Evolutionary conservation across 2,329 filamentous ascomycete genomes (phyloP).

Genomic region (Paramyrothecium sp.): DNA sequence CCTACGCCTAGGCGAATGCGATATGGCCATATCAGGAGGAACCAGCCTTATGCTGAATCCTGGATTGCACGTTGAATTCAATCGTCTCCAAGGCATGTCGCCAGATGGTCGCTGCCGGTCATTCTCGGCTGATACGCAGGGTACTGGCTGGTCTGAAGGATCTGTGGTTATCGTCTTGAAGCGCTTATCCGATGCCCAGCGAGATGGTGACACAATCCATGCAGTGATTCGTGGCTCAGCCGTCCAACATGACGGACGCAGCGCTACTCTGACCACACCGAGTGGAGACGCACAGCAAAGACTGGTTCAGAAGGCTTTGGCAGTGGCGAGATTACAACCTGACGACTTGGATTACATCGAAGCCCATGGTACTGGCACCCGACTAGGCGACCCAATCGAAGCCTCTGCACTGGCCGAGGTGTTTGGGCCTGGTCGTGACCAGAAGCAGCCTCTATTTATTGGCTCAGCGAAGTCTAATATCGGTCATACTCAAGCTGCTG

Average conservation of each 20-base stretch:
- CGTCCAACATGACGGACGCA: constrained; percentile 36
- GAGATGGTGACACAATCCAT: constrained; percentile 35
- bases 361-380: constrained; percentile 86
- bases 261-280: constrained; percentile 40
- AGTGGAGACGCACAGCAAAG: constrained; percentile 29
- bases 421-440: constrained; percentile 27
- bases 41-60: constrained; percentile 13
- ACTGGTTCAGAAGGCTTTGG: constrained; percentile 25
- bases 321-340: constrained; percentile 7
- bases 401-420: constrained; percentile 70
- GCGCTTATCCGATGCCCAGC: constrained; percentile 37
- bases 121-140: constrained; percentile 32
- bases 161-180: constrained; percentile 36
- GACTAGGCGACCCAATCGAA: constrained; percentile 79
- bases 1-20: constrained; percentile 20
- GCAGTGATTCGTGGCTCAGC: constrained; percentile 30
- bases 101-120: constrained; percentile 13
- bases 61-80: constrained; percentile 11
- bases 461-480: constrained; percentile 64
- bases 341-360: constrained; percentile 65
- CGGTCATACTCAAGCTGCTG: constrained; percentile 62
- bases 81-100: constrained; percentile 10
- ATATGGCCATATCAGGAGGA: constrained; percentile 13
- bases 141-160: constrained; percentile 16
- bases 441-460: constrained; percentile 25